Evolutionary conservation across 768 basidiomycete genomes (phyloP).

Genomic region (Boletales sp.): DNA sequence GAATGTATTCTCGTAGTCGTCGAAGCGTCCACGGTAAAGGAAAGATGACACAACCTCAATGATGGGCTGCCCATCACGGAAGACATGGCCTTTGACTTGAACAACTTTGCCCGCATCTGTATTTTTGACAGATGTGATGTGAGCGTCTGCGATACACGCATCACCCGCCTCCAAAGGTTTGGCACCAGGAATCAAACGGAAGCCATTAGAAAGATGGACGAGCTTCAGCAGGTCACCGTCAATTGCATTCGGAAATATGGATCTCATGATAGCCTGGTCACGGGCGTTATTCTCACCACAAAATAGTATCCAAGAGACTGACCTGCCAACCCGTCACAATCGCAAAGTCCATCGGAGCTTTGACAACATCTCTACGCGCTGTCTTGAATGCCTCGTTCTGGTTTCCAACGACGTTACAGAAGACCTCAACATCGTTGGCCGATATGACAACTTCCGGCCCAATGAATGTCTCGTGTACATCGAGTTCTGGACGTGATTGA

Average conservation of each 20-base stretch:
- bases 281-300: conserved; percentile 6
- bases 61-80: conserved; percentile 72
- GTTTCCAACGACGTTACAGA: conserved; percentile 93
- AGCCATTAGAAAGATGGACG: conserved; percentile 96
- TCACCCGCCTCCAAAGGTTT: conserved; percentile 80
- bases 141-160: conserved; percentile 84
- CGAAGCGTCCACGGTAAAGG: conserved; percentile 94
- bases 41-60: conserved; percentile 94
- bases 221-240: conserved; percentile 95
- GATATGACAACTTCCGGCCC: conserved; percentile 85
- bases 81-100: conserved; percentile 81
- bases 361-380: conserved; percentile 58
- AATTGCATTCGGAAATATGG: conserved; percentile 89
- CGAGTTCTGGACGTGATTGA: conserved; percentile 70
- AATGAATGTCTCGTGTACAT: conserved; percentile 77
- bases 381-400: conserved; percentile 88
- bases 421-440: conserved; percentile 73
- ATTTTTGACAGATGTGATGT: conserved; percentile 86
- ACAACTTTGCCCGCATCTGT: conserved; percentile 91
- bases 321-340: conserved; percentile 99
- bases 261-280: conserved; percentile 92
- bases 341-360: conserved; percentile 98
- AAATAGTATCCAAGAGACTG: conserved; percentile 25
- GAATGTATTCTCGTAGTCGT: conserved; percentile 94
- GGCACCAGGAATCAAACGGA: conserved; percentile 80